Base-by-base conservation (phyloP, 2,329 filamentous ascomycete genomes). In the Gnomoniopsis sp. region DNA sequence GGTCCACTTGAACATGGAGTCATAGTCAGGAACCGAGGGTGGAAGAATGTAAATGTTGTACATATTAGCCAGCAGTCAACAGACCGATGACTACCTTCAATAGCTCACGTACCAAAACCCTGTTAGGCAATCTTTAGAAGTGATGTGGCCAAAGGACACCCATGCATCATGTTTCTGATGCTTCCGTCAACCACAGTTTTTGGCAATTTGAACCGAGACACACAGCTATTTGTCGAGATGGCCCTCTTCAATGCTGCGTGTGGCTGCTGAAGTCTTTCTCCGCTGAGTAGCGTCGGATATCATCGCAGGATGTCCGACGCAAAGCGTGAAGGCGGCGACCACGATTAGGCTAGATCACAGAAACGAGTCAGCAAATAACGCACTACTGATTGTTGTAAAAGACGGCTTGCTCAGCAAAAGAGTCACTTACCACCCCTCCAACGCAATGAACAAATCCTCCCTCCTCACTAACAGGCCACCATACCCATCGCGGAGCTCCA, bases 401-500 rank as follows among this genome's bases (percentile, higher is more conserved):
- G n/a, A n/a, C n/a, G n/a, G n/a, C n/a, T 41, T 11, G 14, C 12
- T 4, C n/a, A 30, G 12, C 22, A 17, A 17, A 41, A 19, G 38
- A 36, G n/a, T 26, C 2, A 60, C 60, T 52, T n/a, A 55, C 50
- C 50, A 38, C 26, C 60, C 54, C 49, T 59, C 54, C 12, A 64
- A 60, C 55, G 62, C 64, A 7, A 49, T 64, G n/a, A 66, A 67
- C 49, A 65, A 49, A 46, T 60, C 51, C 7, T 51, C 63, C n/a
- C 30, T 63, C 17, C 64, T 46, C 44, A 87, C 82, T 57, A 88
- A 69, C 6, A 74, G 68, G 0, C 84, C 85, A 26, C 69, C 66
- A 74, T 86, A 89, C 1, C 87, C 87, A 43, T 85, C 74, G 61
- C 80, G 83, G 60, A 89, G 70, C 71, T 90, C 87, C 11, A 84